phyloP scores from a whole-genome alignment of 2,329 filamentous ascomycete genomes.

The Apiospora phragmitis region DNA sequence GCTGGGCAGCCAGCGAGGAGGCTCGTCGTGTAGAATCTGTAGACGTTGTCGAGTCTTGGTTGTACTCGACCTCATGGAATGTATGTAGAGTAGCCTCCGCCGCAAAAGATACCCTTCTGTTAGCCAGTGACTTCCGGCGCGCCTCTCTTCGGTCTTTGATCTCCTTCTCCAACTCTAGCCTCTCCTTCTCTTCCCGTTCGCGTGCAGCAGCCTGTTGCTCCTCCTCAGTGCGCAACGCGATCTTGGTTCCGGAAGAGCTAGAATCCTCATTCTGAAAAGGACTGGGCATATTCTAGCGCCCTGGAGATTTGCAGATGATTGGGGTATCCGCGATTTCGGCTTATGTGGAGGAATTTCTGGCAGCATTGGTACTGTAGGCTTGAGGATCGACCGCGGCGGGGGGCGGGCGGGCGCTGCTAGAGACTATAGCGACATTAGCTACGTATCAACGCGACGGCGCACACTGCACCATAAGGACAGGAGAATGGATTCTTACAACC shows the following conservation, averaged over 20 bases:
- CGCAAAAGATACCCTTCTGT: constrained; percentile 92
- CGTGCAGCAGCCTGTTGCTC: constrained; percentile 69
- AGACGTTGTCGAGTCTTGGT: constrained; percentile 82
- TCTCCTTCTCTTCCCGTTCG: constrained; percentile 68
- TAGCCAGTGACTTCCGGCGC: constrained; percentile 88
- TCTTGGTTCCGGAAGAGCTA: constrained; percentile 49
- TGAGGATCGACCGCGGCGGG: constrained; percentile 72
- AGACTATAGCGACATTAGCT: constrained; percentile 43
- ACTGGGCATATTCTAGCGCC: constrained; percentile 43
- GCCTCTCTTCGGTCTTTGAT: constrained; percentile 77
- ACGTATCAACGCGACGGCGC: constrained; percentile 13
- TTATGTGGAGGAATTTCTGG: constrained; percentile 69
- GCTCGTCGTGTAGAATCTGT: constrained; percentile 74
- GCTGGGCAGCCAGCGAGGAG: constrained; percentile 55
- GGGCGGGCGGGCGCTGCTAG: constrained; percentile 53
- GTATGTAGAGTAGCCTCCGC: constrained; percentile 97
- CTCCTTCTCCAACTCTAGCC: constrained; percentile 58
- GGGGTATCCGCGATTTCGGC: constrained; percentile 55
- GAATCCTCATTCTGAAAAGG: constrained; percentile 42
- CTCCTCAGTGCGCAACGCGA: constrained; percentile 68
- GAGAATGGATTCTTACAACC: constrained; percentile 57
- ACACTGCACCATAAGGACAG: not conserved
- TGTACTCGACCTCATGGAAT: constrained; percentile 90
- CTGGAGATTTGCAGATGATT: constrained; percentile 39
- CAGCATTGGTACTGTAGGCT: constrained; percentile 70